These are phyloP conservation scores for Annulohypoxylon moriforme DNA, from an alignment of 495 filamentous ascomycete genomes.

Conservation along the genomic window DNA sequence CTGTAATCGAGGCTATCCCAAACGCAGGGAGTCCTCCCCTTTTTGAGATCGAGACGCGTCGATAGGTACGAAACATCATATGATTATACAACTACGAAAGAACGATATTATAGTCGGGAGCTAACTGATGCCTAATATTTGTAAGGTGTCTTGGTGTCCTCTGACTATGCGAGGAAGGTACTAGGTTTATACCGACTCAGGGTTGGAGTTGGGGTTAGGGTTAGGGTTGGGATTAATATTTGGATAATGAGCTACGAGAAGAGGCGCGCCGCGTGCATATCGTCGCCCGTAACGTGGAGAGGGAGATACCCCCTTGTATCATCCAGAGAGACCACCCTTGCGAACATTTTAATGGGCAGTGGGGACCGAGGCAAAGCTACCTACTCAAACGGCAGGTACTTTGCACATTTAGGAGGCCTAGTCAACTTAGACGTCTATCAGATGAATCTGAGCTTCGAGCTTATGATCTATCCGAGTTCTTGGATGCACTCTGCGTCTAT, in stretches of 20 bases:
- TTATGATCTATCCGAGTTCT: too few species aligned
- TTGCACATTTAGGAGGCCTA: too few species aligned
- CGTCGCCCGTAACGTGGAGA: background rate
- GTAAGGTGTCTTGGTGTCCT: background rate
- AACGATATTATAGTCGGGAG: background rate
- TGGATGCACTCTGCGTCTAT: too few species aligned
- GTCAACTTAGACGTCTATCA: too few species aligned
- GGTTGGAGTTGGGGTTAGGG: background rate
- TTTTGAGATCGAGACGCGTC: background rate
- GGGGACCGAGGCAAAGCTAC: background rate
- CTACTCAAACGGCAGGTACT: too few species aligned
- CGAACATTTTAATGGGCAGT: background rate
- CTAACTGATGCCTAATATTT: background rate
- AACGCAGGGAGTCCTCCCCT: background rate
- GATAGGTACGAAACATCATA: background rate
- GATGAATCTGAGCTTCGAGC: too few species aligned
- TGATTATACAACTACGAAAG: too few species aligned
- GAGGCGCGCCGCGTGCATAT: background rate
- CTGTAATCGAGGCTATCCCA: slow-evolving; percentile 5
- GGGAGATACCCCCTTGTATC: background rate
- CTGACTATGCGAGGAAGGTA: background rate
- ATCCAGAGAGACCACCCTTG: background rate
- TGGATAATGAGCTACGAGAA: background rate
- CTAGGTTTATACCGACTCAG: too few species aligned
- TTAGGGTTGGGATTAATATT: background rate